Evolutionary conservation across 78 protist genomes (phyloP), one percentile per base, ranked within the genome.

Genomic region (Guillardia theta): DNA sequence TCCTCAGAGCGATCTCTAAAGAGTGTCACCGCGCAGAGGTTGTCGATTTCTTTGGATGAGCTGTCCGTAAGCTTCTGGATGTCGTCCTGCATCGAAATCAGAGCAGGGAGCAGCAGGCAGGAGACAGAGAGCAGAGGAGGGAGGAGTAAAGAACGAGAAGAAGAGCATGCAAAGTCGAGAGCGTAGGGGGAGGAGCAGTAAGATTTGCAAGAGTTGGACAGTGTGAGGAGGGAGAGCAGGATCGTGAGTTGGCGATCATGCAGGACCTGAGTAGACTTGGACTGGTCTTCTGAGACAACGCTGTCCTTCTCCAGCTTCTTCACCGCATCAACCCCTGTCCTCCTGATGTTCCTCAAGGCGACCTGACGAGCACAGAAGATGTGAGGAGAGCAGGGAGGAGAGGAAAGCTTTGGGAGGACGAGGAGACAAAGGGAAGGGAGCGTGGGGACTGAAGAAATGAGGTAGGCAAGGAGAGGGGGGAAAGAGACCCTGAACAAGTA

Each of bases 1-100:
- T n/a, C n/a, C n/a, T n/a, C n/a, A 10, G 12, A 50, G 58, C 30
- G 58, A 50, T 50, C 30, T 10, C 30, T 10, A 50, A 15, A 15
- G 58, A 50, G 58, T 10, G 58, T 19, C 30, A 15, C 30, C 10
- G 58, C 22, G 58, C 30, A 50, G 58, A 15, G 58, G 58, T 15
- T 50, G 58, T 19, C 10, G 10, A 15, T 10, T 19, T 50, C 30
- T 10, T 19, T 15, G 58, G 58, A 50, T 10, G 58, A 15, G 15
- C 30, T 10, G 58, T 19, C 58, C 30, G 58, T 64, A 5, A 64
- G 78, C 78, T 64, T 64, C 78, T 64, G 78, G 39, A 64, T 21
- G 39, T 64, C 78, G 78, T 64, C 78, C 78, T 64, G 78, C 78
- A 64, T 15, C 78, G n/a, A n/a, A n/a, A n/a, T n/a, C n/a, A 50